phyloP scores from a whole-genome alignment of 768 basidiomycete genomes.

The Kwoniella europaea region DNA sequence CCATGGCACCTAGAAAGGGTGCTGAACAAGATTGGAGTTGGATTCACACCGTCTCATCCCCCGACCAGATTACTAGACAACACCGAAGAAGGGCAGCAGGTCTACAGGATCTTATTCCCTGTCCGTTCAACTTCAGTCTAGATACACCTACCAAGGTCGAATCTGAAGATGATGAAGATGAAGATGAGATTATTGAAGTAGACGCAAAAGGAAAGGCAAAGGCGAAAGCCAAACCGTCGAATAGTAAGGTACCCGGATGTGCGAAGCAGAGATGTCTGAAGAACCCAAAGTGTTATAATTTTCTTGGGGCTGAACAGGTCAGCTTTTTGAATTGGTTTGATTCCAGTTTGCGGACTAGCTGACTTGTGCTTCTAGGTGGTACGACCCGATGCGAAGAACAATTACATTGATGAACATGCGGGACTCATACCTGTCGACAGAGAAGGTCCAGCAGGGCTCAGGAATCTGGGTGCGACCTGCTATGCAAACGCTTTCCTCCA shows the following conservation, averaged over 20 bases:
- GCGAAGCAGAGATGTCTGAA: conserved; percentile 64
- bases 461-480: conserved; percentile 92
- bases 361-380: neutral
- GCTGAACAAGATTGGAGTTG: conserved; percentile 67
- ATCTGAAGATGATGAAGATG: neutral
- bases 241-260: conserved; percentile 24
- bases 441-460: conserved; percentile 43
- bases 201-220: conserved; percentile 17
- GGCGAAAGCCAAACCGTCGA: conserved; percentile 1
- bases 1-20: conserved; percentile 32
- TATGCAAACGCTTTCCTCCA: conserved; percentile 96
- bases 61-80: conserved; percentile 69
- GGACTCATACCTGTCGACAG: conserved; percentile 41
- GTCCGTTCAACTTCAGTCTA: conserved; percentile 2
- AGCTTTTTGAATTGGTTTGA: conserved; percentile 60
- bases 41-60: conserved; percentile 69
- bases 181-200: conserved; percentile 4
- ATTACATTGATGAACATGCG: conserved; percentile 62
- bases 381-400: conserved; percentile 35
- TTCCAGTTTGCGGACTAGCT: neutral
- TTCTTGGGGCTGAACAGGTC: conserved; percentile 83
- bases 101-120: conserved; percentile 51
- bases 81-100: conserved; percentile 74
- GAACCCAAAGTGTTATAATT: conserved; percentile 86
- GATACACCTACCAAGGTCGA: neutral